Percentiles rank a stretch among this genome's conserved stretches.
These are phyloP conservation scores for Leishmania aethiopica DNA, from an alignment of 208 protist genomes.

Conservation along the genomic window DNA sequence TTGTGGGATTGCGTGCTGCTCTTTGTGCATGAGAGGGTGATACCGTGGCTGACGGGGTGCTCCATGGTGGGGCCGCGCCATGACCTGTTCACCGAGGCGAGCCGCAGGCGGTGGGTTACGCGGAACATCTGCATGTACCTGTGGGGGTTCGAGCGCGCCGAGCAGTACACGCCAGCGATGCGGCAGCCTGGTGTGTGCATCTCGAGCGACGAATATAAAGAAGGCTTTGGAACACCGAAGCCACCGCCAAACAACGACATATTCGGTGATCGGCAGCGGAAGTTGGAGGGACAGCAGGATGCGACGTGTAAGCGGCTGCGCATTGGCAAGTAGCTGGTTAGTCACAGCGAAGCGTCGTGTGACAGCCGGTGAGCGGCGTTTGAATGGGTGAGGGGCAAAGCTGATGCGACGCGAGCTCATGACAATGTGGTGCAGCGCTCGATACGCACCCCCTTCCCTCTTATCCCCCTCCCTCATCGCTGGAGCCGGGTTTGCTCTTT, in stretches of 20 bases:
- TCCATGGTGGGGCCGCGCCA: conserved; percentile 82
- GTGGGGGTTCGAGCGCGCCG: conserved; percentile 72
- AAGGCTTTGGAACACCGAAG: conserved; percentile 58
- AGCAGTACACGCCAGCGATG: conserved; percentile 73
- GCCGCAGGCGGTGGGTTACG: conserved; percentile 69
- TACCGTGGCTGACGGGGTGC: conserved; percentile 76
- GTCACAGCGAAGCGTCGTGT: background rate
- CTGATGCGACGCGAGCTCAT: background rate
- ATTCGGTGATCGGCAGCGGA: conserved; percentile 73
- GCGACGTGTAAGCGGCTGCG: conserved; percentile 24
- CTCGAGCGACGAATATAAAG: conserved; percentile 73
- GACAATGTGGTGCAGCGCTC: background rate
- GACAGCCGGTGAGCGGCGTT: background rate
- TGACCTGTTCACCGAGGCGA: conserved; percentile 54
- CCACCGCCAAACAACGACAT: conserved; percentile 75
- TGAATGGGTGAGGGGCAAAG: background rate
- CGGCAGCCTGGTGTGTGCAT: conserved; percentile 69
- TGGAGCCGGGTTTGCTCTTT: background rate
- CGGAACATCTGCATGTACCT: conserved; percentile 73
- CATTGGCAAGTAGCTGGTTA: conserved; percentile 15
- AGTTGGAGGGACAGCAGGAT: conserved; percentile 34
- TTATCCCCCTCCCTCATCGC: background rate
- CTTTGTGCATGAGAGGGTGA: conserved; percentile 56
- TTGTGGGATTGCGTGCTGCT: conserved; percentile 51
- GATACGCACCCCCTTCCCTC: background rate